These are phyloP conservation scores for Penicillium sp. DNA, from an alignment of 2,329 filamentous ascomycete genomes.

Conservation along the genomic window DNA sequence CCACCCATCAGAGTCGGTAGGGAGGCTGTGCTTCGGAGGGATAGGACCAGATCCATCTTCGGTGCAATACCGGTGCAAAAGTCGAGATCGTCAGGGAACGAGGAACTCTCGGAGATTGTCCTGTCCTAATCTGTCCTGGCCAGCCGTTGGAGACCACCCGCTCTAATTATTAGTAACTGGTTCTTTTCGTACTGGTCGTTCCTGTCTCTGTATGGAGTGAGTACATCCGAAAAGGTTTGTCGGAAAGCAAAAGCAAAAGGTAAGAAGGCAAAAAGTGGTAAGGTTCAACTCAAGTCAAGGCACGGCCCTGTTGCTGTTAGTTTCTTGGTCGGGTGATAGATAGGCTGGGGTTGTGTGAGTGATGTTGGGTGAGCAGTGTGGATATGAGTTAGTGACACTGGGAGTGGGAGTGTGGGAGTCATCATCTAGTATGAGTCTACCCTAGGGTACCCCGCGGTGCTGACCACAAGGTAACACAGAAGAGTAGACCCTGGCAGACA, in stretches of 20 bases:
- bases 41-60: background rate
- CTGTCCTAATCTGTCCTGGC: background rate
- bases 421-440: no score
- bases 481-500: background rate
- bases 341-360: background rate
- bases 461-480: no score
- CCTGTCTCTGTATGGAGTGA: background rate
- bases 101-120: conserved; percentile 11
- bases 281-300: background rate
- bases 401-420: no score
- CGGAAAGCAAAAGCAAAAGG: background rate
- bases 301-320: background rate
- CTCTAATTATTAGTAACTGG: background rate
- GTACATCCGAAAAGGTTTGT: background rate
- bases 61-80: background rate
- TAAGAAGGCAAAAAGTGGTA: no score
- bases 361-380: no score
- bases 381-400: no score
- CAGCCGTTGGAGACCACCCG: no score
- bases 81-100: background rate
- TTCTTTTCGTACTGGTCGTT: conserved; percentile 3
- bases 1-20: background rate
- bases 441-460: no score
- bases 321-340: background rate
- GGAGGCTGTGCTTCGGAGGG: background rate